Evolutionary conservation across 2,329 filamentous ascomycete genomes (phyloP).

Genomic region (Fusarium floridanum): DNA sequence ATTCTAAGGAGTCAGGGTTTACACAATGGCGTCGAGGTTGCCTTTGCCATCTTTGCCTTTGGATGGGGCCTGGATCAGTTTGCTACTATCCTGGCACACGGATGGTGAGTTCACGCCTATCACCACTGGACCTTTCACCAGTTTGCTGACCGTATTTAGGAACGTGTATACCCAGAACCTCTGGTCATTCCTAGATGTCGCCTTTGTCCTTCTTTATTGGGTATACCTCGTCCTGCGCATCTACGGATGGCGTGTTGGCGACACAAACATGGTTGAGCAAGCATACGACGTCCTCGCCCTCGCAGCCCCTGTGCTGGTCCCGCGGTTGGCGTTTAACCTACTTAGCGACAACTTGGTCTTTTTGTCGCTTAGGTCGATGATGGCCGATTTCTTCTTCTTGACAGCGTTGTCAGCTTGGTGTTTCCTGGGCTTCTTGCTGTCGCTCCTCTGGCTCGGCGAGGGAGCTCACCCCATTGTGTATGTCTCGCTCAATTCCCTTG

Average conservation of each 20-base stretch:
- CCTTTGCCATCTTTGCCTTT: conserved; percentile 79
- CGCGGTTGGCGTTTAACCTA: conserved; percentile 84
- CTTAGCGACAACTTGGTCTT: conserved; percentile 89
- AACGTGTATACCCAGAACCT: conserved; percentile 88
- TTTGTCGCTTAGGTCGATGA: conserved; percentile 84
- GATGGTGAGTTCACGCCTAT: conserved; percentile 59
- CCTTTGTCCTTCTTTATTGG: conserved; percentile 79
- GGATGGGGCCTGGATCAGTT: conserved; percentile 86
- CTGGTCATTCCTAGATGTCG: conserved; percentile 88
- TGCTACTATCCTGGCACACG: conserved; percentile 81
- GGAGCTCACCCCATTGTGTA: conserved; percentile 70
- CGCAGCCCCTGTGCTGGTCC: conserved; percentile 81
- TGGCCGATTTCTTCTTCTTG: conserved; percentile 85
- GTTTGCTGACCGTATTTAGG: conserved; percentile 56
- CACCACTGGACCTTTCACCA: neutral
- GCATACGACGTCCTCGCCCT: conserved; percentile 84
- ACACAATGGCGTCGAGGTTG: conserved; percentile 70
- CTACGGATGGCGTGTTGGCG: conserved; percentile 68
- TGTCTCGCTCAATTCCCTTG: conserved; percentile 36
- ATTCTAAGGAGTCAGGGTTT: conserved; percentile 69
- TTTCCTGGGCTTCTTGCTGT: conserved; percentile 84
- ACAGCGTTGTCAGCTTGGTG: conserved; percentile 84
- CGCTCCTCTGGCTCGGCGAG: conserved; percentile 82
- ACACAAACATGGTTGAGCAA: conserved; percentile 68
- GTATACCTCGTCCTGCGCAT: conserved; percentile 77